Evolutionary conservation across 1,284 basidiomycete genomes (phyloP).

Genomic region (Sphagnurus paluster): DNA sequence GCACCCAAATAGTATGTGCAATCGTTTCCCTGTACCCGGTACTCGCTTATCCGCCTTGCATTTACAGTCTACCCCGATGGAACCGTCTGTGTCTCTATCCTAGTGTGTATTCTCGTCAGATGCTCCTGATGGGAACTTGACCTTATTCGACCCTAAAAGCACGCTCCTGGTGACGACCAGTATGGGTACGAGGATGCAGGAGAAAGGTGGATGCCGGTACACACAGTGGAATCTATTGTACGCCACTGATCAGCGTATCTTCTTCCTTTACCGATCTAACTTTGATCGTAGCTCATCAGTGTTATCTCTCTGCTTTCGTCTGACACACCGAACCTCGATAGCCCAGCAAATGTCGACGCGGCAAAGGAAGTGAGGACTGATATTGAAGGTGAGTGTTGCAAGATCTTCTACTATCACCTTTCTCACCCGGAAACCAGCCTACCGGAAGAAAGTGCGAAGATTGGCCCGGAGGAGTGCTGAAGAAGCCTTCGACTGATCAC

Average conservation of each 20-base stretch:
- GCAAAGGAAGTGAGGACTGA: constrained; percentile 88
- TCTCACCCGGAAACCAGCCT: constrained; percentile 43
- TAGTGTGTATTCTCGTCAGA: constrained; percentile 53
- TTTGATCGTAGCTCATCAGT: constrained; percentile 74
- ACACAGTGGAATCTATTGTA: constrained; percentile 96
- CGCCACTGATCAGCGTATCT: constrained; percentile 34
- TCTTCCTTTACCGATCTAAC: constrained; percentile 11
- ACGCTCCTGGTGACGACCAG: constrained; percentile 95
- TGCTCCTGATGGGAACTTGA: not conserved
- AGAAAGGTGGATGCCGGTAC: constrained; percentile 97
- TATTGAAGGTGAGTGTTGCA: constrained; percentile 50
- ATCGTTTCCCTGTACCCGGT: constrained; percentile 2
- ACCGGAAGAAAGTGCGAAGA: constrained; percentile 92
- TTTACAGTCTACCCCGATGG: constrained; percentile 85
- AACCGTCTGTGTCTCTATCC: constrained; percentile 93
- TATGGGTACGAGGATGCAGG: constrained; percentile 98
- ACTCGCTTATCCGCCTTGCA: constrained; percentile 8
- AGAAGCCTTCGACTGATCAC: constrained; percentile 70
- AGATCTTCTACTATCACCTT: not conserved
- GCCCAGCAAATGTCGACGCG: constrained; percentile 97
- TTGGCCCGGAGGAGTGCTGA: constrained; percentile 85
- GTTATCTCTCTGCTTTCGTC: constrained; percentile 96
- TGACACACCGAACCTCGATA: constrained; percentile 90
- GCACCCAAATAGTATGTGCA: constrained; percentile 94
- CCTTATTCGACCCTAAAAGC: constrained; percentile 45